Evolutionary conservation across 768 basidiomycete species (phyloP).

Genomic region (Lyophyllum atratum): DNA sequence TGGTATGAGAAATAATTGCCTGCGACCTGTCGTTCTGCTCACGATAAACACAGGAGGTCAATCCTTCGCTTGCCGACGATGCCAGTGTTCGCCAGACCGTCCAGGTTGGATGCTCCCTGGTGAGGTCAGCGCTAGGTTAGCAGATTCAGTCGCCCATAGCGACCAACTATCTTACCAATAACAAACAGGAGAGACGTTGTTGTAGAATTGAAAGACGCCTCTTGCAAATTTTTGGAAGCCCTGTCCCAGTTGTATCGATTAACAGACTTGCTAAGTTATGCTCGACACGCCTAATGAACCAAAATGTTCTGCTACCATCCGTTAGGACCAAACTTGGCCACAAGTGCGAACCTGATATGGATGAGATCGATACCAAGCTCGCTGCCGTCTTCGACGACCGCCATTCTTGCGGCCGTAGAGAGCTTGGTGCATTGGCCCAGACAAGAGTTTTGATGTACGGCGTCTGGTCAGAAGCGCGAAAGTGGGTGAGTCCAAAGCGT

Average conservation of each 20-base stretch:
- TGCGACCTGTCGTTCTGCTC: constrained; percentile 5
- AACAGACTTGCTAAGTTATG: background rate
- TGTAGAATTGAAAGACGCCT: constrained; percentile 24
- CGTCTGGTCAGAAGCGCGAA: background rate
- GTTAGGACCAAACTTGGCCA: background rate
- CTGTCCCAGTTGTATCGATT: background rate
- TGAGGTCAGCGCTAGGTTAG: constrained; percentile 80
- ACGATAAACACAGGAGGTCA: constrained; percentile 72
- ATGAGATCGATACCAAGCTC: background rate
- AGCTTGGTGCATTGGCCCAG: background rate
- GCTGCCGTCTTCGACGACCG: background rate
- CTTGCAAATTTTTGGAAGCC: background rate
- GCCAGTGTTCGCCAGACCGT: constrained; percentile 84
- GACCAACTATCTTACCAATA: background rate
- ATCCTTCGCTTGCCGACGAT: constrained; percentile 85
- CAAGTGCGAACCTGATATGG: background rate
- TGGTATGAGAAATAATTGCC: constrained; percentile 55
- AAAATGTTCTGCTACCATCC: background rate
- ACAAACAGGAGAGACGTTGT: constrained; percentile 42
- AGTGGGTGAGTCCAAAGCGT: background rate
- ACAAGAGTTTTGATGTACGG: background rate
- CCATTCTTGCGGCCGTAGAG: background rate
- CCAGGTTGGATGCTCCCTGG: constrained; percentile 84
- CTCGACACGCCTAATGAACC: background rate
- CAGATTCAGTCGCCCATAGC: constrained; percentile 8